Percentiles rank a stretch among this genome's conserved stretches.
These are phyloP conservation scores for Boletus sp. DNA, from an alignment of 1,284 basidiomycete genomes.

Conservation along the genomic window DNA sequence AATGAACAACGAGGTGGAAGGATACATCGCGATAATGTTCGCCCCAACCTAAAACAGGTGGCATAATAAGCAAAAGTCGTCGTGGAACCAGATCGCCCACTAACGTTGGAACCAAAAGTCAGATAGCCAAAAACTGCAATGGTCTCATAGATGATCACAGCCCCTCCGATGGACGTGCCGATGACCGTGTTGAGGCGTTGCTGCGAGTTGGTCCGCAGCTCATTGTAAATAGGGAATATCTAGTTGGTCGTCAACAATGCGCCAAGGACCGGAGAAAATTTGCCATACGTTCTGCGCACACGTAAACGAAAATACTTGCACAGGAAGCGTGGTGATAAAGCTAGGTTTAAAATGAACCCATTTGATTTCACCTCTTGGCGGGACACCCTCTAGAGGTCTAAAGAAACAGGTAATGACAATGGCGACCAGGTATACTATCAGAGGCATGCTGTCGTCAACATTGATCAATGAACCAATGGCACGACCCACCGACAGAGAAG, in stretches of 20 bases:
- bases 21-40: slow-evolving; percentile 96
- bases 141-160: slow-evolving; percentile 79
- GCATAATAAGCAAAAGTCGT: slow-evolving; percentile 10
- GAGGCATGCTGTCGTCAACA: slow-evolving; percentile 12
- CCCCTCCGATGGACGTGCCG: slow-evolving; percentile 81
- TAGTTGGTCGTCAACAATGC: slow-evolving; percentile 40
- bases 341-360: slow-evolving; percentile 75
- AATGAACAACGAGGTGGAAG: slow-evolving; percentile 90
- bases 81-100: slow-evolving; percentile 17
- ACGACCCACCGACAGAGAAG: slow-evolving; percentile 75
- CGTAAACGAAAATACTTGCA: slow-evolving; percentile 95
- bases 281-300: slow-evolving; percentile 85
- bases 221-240: slow-evolving; percentile 95
- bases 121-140: slow-evolving; percentile 91
- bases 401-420: slow-evolving; percentile 80
- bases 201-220: slow-evolving; percentile 84
- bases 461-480: neutral
- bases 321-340: slow-evolving; percentile 87
- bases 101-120: slow-evolving; percentile 88
- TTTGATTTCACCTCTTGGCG: slow-evolving; percentile 64
- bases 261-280: slow-evolving; percentile 15
- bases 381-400: slow-evolving; percentile 64
- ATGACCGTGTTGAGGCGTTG: slow-evolving; percentile 87
- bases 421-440: slow-evolving; percentile 68
- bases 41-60: slow-evolving; percentile 65